Evolutionary conservation across 2,329 filamentous ascomycete species (phyloP).

Genomic region (Scortechinia acanthostroma): DNA sequence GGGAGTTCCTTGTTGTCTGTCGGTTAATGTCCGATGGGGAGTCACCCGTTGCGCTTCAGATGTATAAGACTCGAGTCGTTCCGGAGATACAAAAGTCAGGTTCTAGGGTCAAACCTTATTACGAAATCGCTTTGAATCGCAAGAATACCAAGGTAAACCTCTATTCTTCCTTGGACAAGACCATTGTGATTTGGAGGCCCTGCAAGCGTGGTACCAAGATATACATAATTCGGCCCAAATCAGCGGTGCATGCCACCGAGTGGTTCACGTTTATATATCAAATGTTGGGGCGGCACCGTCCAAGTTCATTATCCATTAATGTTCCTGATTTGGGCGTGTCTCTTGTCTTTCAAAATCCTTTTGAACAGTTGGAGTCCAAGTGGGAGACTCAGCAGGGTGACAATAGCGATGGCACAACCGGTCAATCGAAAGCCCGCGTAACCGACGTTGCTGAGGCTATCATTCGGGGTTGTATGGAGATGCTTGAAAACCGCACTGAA

Average conservation of each 20-base stretch:
- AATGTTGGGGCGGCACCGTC: conserved; percentile 44
- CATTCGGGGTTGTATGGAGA: conserved; percentile 42
- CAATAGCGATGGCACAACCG: background rate
- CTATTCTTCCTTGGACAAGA: conserved; percentile 58
- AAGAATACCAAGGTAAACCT: conserved; percentile 46
- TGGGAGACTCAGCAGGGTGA: conserved; percentile 17
- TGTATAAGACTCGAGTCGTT: conserved; percentile 55
- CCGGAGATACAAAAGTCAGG: conserved; percentile 42
- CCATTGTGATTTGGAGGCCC: conserved; percentile 50
- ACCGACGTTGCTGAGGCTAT: conserved; percentile 46
- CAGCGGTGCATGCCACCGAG: conserved; percentile 49
- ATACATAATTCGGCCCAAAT: conserved; percentile 50
- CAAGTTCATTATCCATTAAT: conserved; percentile 44
- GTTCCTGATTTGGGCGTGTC: conserved; percentile 55
- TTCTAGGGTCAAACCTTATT: conserved; percentile 39
- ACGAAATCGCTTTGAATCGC: conserved; percentile 41
- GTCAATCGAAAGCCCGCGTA: conserved; percentile 30
- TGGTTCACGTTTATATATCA: conserved; percentile 60
- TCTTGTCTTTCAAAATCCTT: conserved; percentile 48
- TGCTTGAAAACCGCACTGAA: conserved; percentile 42
- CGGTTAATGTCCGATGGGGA: conserved; percentile 42
- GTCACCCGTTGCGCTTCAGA: conserved; percentile 43
- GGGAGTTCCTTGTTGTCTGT: conserved; percentile 29
- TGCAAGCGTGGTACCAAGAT: conserved; percentile 42
- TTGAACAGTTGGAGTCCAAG: conserved; percentile 37